Evolutionary conservation across 73 alveolate genomes (phyloP), one percentile per base, ranked within the genome.

Genomic region (Paramecium sexaurelia): DNA sequence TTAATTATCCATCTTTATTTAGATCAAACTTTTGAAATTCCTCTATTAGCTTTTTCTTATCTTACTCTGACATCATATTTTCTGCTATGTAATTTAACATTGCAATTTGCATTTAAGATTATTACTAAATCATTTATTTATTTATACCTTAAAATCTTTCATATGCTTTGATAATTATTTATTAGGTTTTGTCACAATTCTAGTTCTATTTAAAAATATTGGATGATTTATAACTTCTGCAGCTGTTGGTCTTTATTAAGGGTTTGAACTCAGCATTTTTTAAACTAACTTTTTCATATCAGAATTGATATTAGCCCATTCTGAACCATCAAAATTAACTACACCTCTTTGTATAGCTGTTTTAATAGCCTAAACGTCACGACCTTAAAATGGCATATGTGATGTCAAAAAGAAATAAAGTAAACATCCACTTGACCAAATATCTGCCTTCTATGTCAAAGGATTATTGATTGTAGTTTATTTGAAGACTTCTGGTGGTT

Each of bases 391-490:
- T 10, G 90, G 90, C 90, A 78, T 78, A 19, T 78, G 71, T 5
- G 90, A 78, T 39, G 90, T 39, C 5, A 78, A 24, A 9, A 78
- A 43, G 29, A 78, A 78, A 43, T 78, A 78, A 6, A 78, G 45
- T 22, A 78, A 78, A 43, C 90, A 78, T 43, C 90, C 90, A 78
- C 90, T 3, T 39, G 90, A 29, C 90, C 90, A 78, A 29, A 69
- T 35, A 69, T 69, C 85, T 26, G 57, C 29, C 24, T 69, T 69
- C 6, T 33, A 26, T 4, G 85, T 78, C 15, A 39, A 20, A 15
- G 6, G 13, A 7, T 3, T 2, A 9, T 24, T 39, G 7, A 8
- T 19, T 39, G n/a, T 15, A 7, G 17, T 40, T 27, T 36, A 20
- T 78, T 78, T 78, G 8, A 78, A 20, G 15, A 32, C 35, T 11